phyloP scores from a whole-genome alignment of 805 yeast species.

The Schizosaccharomyces lindneri region DNA sequence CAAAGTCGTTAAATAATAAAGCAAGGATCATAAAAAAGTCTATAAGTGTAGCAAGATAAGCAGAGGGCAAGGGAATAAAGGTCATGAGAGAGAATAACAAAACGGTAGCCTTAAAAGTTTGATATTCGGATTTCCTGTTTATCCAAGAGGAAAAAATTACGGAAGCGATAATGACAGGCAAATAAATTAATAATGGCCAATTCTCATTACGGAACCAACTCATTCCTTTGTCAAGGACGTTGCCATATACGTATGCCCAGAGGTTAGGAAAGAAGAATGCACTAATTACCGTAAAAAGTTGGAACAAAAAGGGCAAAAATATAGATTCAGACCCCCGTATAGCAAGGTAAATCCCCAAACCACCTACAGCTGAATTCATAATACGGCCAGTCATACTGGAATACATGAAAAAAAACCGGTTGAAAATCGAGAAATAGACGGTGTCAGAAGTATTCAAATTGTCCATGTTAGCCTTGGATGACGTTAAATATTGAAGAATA shows the following conservation, averaged over 20 bases:
- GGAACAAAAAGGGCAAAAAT: not conserved
- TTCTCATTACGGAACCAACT: slow-evolving; percentile 1
- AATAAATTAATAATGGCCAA: not conserved
- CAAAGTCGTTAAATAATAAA: not conserved
- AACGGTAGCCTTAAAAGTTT: not conserved
- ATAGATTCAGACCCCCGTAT: not conserved
- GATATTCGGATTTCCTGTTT: not conserved
- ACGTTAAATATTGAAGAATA: not conserved
- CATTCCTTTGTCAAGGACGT: not conserved
- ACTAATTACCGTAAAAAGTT: not conserved
- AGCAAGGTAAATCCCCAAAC: not conserved
- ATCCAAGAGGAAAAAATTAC: not conserved
- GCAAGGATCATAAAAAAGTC: not conserved
- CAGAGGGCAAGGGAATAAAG: not conserved
- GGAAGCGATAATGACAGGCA: not conserved
- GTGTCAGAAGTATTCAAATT: not conserved
- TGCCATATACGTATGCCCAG: not conserved
- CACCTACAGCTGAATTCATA: not conserved
- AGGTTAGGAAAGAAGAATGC: not conserved
- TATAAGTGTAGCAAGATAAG: not conserved
- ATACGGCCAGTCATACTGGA: not conserved
- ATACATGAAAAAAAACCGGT: not conserved
- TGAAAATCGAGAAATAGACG: not conserved
- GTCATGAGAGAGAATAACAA: not conserved
- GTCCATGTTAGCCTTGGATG: not conserved